These are phyloP conservation scores for Allium sativum DNA, from an alignment of 106 monocot species.

Conservation along the genomic window DNA sequence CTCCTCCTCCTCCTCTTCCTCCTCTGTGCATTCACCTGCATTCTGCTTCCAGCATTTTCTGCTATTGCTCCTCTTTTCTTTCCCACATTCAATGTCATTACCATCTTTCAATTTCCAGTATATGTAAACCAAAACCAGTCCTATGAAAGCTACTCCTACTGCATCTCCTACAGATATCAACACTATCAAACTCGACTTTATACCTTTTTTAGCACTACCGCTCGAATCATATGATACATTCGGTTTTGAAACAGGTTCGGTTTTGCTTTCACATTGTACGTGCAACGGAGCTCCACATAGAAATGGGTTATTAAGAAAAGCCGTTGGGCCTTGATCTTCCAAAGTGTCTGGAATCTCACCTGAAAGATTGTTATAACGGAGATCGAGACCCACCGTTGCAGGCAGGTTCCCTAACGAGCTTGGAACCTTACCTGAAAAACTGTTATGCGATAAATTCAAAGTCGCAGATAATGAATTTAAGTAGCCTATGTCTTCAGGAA, in stretches of 20 bases:
- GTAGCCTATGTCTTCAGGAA: constrained; percentile 53
- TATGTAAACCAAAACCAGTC: constrained; percentile 38
- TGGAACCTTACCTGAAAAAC: constrained; percentile 60
- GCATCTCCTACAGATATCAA: constrained; percentile 58
- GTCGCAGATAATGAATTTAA: constrained; percentile 42
- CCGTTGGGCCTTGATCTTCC: constrained; percentile 31
- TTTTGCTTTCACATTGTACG: constrained; percentile 21
- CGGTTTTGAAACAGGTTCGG: not conserved
- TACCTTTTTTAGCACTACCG: not conserved
- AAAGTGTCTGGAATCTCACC: constrained; percentile 74
- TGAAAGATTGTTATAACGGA: constrained; percentile 79
- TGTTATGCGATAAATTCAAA: constrained; percentile 74
- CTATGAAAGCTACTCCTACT: constrained; percentile 44
- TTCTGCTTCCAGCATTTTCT: not conserved
- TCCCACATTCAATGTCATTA: constrained; percentile 15
- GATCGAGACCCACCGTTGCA: constrained; percentile 44
- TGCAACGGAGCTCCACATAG: constrained; percentile 69
- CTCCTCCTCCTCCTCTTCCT: constrained; percentile 1
- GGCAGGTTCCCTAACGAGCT: constrained; percentile 41
- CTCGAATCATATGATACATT: not conserved
- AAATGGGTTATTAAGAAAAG: constrained; percentile 44
- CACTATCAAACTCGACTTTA: constrained; percentile 31
- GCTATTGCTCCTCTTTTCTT: constrained; percentile 7
- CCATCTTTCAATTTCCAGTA: constrained; percentile 62
- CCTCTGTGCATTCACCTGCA: not conserved